These are phyloP conservation scores for Pochonia chlamydosporia DNA, from an alignment of 2,329 filamentous ascomycete genomes.

Conservation along the genomic window DNA sequence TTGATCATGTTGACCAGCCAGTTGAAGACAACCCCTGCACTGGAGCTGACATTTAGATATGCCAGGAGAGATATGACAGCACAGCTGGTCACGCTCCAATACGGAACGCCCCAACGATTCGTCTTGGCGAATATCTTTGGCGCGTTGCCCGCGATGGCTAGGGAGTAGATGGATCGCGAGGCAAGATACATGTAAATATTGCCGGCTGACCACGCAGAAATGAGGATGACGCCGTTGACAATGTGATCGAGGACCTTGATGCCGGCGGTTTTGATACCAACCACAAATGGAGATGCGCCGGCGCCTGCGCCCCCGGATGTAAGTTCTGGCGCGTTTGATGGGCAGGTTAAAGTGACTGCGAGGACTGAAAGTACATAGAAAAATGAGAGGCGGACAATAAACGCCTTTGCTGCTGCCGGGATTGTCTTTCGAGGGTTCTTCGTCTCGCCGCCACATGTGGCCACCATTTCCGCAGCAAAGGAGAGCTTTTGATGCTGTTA, in stretches of 20 bases:
- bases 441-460: no score
- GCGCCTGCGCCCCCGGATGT: conserved; percentile 50
- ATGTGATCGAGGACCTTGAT: conserved; percentile 58
- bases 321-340: no score
- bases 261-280: conserved; percentile 58
- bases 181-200: conserved; percentile 59
- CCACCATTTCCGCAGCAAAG: no score
- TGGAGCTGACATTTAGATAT: conserved; percentile 57
- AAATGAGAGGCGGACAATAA: no score
- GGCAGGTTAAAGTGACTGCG: no score
- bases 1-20: conserved; percentile 67
- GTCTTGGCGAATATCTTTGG: conserved; percentile 55
- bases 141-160: conserved; percentile 60
- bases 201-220: conserved; percentile 56
- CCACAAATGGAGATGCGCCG: conserved; percentile 55
- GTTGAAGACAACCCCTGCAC: conserved; percentile 56
- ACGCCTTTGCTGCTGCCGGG: no score
- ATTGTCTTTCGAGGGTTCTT: no score
- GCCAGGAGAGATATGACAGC: conserved; percentile 55
- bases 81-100: conserved; percentile 28
- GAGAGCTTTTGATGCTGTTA: no score
- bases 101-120: conserved; percentile 56
- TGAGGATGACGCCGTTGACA: conserved; percentile 62
- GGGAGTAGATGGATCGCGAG: conserved; percentile 61
- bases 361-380: no score